phyloP scores from a whole-genome alignment of 371 early-diverging fungal genomes.

The Mucor racemosus region DNA sequence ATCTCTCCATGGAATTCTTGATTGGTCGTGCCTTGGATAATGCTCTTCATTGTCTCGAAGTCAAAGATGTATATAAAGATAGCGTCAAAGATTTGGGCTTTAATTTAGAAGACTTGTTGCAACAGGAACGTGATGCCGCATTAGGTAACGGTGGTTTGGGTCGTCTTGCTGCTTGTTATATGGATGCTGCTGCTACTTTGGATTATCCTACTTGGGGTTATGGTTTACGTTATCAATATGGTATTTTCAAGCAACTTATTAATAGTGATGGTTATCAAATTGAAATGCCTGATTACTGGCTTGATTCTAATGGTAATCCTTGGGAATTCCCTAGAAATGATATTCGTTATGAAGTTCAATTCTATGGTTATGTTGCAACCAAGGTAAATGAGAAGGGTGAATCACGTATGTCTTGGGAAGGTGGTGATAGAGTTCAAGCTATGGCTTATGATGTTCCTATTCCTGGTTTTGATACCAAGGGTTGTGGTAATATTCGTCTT shows the following conservation, averaged over 20 bases:
- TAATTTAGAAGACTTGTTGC: constrained; percentile 84
- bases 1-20: constrained; percentile 93
- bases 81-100: constrained; percentile 81
- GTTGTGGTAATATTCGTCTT: constrained; percentile 92
- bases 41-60: constrained; percentile 80
- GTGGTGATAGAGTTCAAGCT: constrained; percentile 81
- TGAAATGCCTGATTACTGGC: constrained; percentile 92
- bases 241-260: constrained; percentile 90
- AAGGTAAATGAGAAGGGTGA: constrained; percentile 65
- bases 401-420: constrained; percentile 80
- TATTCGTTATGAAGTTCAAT: constrained; percentile 82
- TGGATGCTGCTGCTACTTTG: constrained; percentile 88
- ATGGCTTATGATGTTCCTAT: constrained; percentile 95
- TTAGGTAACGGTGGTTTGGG: constrained; percentile 95
- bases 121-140: constrained; percentile 92
- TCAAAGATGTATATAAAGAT: constrained; percentile 73
- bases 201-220: constrained; percentile 93
- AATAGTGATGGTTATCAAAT: constrained; percentile 87
- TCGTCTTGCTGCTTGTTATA: constrained; percentile 89
- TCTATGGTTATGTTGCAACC: constrained; percentile 83
- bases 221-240: constrained; percentile 89
- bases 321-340: constrained; percentile 95
- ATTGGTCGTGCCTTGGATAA: constrained; percentile 93
- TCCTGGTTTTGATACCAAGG: constrained; percentile 86
- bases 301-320: constrained; percentile 79